Percentiles rank a stretch among this genome's conserved stretches.
Conservation (phyloP, 352 stramenopile species). For the Aphanomyces cochlioides region DNA sequence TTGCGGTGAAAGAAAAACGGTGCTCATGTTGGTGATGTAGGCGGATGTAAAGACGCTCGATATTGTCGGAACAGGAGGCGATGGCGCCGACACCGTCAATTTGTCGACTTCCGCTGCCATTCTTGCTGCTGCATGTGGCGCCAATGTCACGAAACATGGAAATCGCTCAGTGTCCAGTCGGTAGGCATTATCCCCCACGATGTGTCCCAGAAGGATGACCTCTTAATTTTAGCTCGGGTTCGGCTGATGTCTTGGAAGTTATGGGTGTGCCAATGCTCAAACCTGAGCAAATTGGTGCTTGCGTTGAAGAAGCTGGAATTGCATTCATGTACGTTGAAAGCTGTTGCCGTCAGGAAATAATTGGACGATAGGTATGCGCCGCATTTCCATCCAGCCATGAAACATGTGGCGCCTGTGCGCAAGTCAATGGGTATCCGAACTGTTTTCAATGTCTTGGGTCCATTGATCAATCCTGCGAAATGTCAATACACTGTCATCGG, state of each 20-base stretch:
- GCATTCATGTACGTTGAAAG: conserved; percentile 91
- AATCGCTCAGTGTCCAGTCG: conserved; percentile 94
- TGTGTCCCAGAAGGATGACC: neutral
- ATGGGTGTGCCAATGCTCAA: conserved; percentile 95
- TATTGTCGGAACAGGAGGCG: conserved; percentile 98
- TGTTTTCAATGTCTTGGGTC: conserved; percentile 98
- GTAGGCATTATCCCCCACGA: conserved; percentile 34
- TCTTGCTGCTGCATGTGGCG: conserved; percentile 91
- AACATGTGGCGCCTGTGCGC: conserved; percentile 91
- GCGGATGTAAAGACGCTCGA: conserved; percentile 84
- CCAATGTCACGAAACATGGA: conserved; percentile 95
- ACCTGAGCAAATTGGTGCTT: conserved; percentile 87
- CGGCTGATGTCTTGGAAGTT: conserved; percentile 95
- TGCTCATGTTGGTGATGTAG: conserved; percentile 5
- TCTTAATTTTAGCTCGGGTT: conserved; percentile 66
- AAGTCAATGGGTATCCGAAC: conserved; percentile 95
- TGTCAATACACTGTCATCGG: conserved; percentile 97
- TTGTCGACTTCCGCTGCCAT: conserved; percentile 95
- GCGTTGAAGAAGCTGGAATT: conserved; percentile 89
- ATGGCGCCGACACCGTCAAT: conserved; percentile 98
- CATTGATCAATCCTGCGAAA: conserved; percentile 95
- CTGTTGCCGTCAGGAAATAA: neutral
- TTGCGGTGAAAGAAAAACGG: neutral
- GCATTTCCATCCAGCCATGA: conserved; percentile 96
- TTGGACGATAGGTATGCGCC: conserved; percentile 48